Conservation (phyloP, 345 rosid species). For the Linum usitatissimum region DNA sequence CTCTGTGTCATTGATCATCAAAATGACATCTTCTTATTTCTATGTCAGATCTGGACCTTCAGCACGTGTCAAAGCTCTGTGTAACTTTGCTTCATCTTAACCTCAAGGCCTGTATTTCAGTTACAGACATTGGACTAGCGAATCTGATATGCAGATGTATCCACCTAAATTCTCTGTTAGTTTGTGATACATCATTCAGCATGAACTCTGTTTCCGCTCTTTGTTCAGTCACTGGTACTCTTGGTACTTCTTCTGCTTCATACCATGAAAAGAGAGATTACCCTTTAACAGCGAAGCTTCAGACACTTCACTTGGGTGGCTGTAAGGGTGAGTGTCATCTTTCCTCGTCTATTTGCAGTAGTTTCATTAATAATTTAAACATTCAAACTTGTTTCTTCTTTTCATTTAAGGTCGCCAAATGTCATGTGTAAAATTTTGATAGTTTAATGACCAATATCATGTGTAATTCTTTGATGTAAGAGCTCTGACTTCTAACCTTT, state of each 20-base stretch:
- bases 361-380: too few relatives aligned
- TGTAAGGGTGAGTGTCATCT: conserved; percentile 49
- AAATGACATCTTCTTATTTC: conserved; percentile 15
- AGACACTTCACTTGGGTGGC: conserved; percentile 59
- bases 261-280: conserved; percentile 19
- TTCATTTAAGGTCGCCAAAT: too few relatives aligned
- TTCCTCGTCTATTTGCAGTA: not conserved
- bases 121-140: conserved; percentile 62
- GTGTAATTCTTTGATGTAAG: too few relatives aligned
- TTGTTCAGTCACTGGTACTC: conserved; percentile 21
- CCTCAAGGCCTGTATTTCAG: conserved; percentile 56
- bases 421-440: too few relatives aligned
- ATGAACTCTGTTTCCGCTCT: conserved; percentile 45
- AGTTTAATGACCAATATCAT: not conserved
- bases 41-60: conserved; percentile 49
- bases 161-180: conserved; percentile 46
- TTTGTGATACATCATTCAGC: conserved; percentile 66
- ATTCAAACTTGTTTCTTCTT: too few relatives aligned
- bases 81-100: conserved; percentile 44
- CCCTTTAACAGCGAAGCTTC: conserved; percentile 42
- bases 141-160: conserved; percentile 34
- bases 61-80: conserved; percentile 32
- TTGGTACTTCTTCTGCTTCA: conserved; percentile 20
- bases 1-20: conserved; percentile 5
- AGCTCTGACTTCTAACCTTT: too few relatives aligned